phyloP scores from a whole-genome alignment of 169 alveolate species.

The Theileria equi region DNA sequence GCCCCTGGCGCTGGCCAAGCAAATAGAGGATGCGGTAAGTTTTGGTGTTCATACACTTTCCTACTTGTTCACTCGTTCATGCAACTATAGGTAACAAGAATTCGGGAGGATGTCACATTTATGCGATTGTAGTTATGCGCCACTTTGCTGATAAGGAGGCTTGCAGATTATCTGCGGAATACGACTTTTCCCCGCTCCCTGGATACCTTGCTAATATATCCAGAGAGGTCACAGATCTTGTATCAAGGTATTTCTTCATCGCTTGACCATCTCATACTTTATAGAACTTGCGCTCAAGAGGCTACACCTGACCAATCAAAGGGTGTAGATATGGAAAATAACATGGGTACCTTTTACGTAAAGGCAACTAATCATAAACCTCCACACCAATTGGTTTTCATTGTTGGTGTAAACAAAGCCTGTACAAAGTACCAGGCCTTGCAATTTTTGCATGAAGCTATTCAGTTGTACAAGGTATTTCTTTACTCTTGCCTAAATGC shows the following conservation, averaged over 20 bases:
- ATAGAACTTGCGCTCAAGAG: constrained; percentile 59
- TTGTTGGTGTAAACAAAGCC: constrained; percentile 54
- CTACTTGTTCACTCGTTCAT: too few species aligned
- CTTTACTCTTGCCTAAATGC: not conserved
- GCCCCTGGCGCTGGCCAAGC: too few species aligned
- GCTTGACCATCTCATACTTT: not conserved
- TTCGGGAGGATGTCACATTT: constrained; percentile 63
- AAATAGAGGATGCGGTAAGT: too few species aligned
- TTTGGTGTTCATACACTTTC: too few species aligned
- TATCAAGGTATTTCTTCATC: constrained; percentile 44
- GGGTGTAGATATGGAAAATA: constrained; percentile 64
- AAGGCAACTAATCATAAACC: constrained; percentile 55
- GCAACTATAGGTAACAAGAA: too few species aligned
- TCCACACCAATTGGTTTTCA: constrained; percentile 57
- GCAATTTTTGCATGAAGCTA: constrained; percentile 56
- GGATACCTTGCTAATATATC: constrained; percentile 58
- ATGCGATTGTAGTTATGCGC: constrained; percentile 63
- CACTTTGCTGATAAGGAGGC: constrained; percentile 57
- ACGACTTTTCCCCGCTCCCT: constrained; percentile 59
- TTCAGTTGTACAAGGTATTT: constrained; percentile 52
- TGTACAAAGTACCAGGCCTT: constrained; percentile 61
- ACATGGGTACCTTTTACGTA: constrained; percentile 62
- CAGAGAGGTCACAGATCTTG: constrained; percentile 61
- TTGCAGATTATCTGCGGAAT: constrained; percentile 64
- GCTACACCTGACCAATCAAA: constrained; percentile 62